A percentile compares a stretch with the other conserved stretches of the same genome.
These are phyloP conservation scores for Epichloe scottii DNA, from an alignment of 2,329 filamentous ascomycete species.

Conservation along the genomic window DNA sequence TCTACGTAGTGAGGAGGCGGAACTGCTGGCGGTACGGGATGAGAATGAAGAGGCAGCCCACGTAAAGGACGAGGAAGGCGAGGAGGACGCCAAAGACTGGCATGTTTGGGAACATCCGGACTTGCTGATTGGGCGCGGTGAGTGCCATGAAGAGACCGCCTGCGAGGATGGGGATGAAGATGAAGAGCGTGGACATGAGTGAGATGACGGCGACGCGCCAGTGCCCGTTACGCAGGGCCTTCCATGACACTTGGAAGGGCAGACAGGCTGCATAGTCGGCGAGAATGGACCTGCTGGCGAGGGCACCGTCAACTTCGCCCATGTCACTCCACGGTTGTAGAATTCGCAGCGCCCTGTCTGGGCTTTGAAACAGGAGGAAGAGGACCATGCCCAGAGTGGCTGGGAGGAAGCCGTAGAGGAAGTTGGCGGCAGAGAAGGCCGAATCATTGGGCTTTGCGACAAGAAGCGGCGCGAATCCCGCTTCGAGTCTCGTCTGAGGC, in stretches of 20 bases:
- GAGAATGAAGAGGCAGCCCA: slow-evolving; percentile 48
- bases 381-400: slow-evolving; percentile 53
- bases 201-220: slow-evolving; percentile 52
- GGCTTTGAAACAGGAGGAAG: slow-evolving; percentile 52
- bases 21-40: slow-evolving; percentile 48
- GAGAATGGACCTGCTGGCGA: slow-evolving; percentile 51
- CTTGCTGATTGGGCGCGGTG: slow-evolving; percentile 36
- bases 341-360: slow-evolving; percentile 53
- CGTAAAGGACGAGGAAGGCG: slow-evolving; percentile 57
- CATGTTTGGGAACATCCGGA: slow-evolving; percentile 60
- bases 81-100: slow-evolving; percentile 63
- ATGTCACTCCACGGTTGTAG: slow-evolving; percentile 60
- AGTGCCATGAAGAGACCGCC: slow-evolving; percentile 66
- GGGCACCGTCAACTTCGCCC: slow-evolving; percentile 40
- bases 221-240: slow-evolving; percentile 48
- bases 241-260: slow-evolving; percentile 46
- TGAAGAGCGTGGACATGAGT: slow-evolving; percentile 43
- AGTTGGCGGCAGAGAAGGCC: slow-evolving; percentile 78
- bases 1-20: slow-evolving; percentile 58
- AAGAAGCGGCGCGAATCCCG: slow-evolving; percentile 62
- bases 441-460: slow-evolving; percentile 42
- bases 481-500: slow-evolving; percentile 47
- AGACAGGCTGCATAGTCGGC: slow-evolving; percentile 58
- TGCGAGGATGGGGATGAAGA: slow-evolving; percentile 52
- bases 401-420: slow-evolving; percentile 70